Conservation (phyloP, 78 protist genomes). For the Chrysochromulina parva region DNA sequence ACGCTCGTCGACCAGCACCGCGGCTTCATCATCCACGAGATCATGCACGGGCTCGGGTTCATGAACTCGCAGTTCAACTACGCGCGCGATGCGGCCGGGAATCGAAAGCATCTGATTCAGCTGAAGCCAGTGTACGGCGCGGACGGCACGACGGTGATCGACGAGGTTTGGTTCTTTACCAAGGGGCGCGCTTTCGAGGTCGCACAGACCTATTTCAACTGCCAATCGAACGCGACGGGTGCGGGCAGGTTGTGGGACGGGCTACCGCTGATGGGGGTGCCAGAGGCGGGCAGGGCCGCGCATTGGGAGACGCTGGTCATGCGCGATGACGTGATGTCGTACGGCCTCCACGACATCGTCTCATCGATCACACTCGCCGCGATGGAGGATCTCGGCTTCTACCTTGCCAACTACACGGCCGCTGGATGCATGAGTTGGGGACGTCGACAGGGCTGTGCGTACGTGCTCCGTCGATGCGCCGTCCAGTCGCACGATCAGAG, state of each 20-base stretch:
- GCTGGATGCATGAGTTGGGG: not conserved
- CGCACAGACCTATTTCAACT: not conserved
- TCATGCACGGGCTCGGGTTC: not conserved
- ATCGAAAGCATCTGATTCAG: not conserved
- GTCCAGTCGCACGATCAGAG: not conserved
- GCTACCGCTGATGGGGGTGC: not conserved
- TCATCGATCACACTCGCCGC: conserved; percentile 9
- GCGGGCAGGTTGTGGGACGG: not conserved
- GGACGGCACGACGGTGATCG: not conserved
- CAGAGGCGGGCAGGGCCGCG: not conserved
- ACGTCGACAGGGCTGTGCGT: not conserved
- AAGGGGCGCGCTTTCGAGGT: not conserved
- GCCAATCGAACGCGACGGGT: not conserved
- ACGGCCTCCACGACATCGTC: not conserved
- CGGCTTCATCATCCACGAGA: not conserved
- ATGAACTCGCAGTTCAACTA: not conserved
- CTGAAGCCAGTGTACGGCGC: too few species aligned
- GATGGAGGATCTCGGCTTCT: conserved; percentile 14
- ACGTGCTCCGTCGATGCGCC: not conserved
- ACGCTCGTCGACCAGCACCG: not conserved
- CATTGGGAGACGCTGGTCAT: conserved; percentile 19
- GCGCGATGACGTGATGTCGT: conserved; percentile 26
- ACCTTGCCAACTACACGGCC: not conserved
- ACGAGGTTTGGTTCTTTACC: not conserved
- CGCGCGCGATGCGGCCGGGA: not conserved